Conservation (phyloP, 768 basidiomycete species). For the Amylocystis lapponica region DNA sequence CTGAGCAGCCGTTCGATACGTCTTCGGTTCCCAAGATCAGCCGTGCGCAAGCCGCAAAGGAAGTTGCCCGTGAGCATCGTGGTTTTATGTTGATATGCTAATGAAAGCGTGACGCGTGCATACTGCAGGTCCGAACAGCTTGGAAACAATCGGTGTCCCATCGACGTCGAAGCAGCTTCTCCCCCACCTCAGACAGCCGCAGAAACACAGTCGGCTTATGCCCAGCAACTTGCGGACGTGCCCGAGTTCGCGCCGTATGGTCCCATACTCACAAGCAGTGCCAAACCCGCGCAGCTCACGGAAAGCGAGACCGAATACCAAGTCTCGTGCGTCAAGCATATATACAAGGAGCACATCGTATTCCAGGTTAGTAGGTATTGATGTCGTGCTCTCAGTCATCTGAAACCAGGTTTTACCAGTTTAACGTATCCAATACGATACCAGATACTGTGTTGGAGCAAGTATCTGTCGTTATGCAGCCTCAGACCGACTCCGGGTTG, state of each 20-base stretch:
- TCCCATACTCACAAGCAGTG: constrained; percentile 78
- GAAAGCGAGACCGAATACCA: constrained; percentile 98
- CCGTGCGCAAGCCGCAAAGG: constrained; percentile 84
- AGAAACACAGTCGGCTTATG: constrained; percentile 85
- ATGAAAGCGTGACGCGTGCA: not conserved
- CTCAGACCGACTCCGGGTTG: constrained; percentile 65
- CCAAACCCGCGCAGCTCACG: constrained; percentile 76
- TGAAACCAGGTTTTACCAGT: constrained; percentile 41
- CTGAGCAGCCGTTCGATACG: constrained; percentile 74
- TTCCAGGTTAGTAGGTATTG: constrained; percentile 80
- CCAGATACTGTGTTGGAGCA: constrained; percentile 93
- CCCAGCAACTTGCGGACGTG: constrained; percentile 77
- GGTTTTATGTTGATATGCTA: not conserved
- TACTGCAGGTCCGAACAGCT: constrained; percentile 68
- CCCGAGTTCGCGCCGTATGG: constrained; percentile 86
- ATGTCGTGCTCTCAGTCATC: not conserved
- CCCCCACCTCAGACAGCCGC: constrained; percentile 79
- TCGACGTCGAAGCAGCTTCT: constrained; percentile 51
- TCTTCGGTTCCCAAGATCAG: constrained; percentile 90
- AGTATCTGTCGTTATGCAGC: constrained; percentile 89
- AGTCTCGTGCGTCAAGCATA: constrained; percentile 93
- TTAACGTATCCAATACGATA: constrained; percentile 96
- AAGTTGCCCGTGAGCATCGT: constrained; percentile 69
- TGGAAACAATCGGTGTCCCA: constrained; percentile 81
- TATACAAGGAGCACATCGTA: constrained; percentile 91